A percentile compares a stretch with the other conserved stretches of the same genome.
Evolutionary conservation across 257 asterid genomes (phyloP).

Genomic region (Solanum tarapatanum): DNA sequence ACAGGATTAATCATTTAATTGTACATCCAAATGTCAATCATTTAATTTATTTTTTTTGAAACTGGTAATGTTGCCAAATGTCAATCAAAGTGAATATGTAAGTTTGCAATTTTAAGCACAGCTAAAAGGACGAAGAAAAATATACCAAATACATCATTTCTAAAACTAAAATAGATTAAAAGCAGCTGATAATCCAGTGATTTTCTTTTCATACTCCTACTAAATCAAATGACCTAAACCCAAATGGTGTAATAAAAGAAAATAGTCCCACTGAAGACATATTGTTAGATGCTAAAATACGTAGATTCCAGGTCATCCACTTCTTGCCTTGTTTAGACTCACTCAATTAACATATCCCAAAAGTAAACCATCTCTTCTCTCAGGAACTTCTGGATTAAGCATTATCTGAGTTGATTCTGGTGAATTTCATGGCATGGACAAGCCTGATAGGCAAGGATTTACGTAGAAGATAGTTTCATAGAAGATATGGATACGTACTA

Average conservation of each 20-base stretch:
- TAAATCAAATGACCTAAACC: not conserved
- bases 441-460: not conserved
- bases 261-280: not conserved
- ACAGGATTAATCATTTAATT: not conserved
- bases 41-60: too few species aligned
- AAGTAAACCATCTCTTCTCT: not conserved
- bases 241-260: not conserved
- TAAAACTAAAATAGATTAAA: not conserved
- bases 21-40: not conserved
- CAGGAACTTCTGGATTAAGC: not conserved
- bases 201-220: not conserved
- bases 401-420: not conserved
- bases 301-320: not conserved
- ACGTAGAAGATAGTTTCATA: not conserved
- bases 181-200: not conserved
- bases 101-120: not conserved
- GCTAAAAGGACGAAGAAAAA: not conserved
- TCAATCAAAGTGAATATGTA: not conserved
- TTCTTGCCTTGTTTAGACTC: not conserved
- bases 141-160: not conserved
- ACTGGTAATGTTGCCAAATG: not conserved
- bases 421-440: not conserved
- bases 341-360: not conserved
- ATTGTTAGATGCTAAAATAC: not conserved
- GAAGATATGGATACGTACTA: not conserved